Conservation (phyloP, 2,329 filamentous ascomycete species). For the Aspergillus clavatus region DNA sequence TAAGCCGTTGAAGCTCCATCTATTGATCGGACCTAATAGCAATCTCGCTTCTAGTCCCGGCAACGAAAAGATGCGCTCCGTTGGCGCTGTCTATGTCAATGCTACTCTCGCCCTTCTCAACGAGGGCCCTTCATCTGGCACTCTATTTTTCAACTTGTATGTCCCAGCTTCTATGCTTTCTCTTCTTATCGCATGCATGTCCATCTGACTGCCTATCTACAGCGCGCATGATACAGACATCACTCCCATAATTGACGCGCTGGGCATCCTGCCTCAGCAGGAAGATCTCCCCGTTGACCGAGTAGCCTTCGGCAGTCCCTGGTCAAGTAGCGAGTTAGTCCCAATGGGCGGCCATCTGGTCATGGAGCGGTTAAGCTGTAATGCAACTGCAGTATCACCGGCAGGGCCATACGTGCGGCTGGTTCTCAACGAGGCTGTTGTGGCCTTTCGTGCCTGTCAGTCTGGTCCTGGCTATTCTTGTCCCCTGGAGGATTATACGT, state of each 20-base stretch:
- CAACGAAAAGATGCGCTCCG: slow-evolving; percentile 16
- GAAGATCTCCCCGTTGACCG: slow-evolving; percentile 16
- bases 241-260: slow-evolving; percentile 17
- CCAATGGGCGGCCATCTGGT: slow-evolving; percentile 20
- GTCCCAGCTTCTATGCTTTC: not conserved
- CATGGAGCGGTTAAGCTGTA: slow-evolving; percentile 20
- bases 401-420: slow-evolving; percentile 17
- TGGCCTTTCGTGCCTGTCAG: slow-evolving; percentile 14
- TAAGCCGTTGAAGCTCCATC: not conserved
- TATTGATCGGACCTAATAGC: not conserved
- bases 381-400: slow-evolving; percentile 9
- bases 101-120: slow-evolving; percentile 17
- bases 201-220: not conserved
- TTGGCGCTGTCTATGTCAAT: slow-evolving; percentile 20
- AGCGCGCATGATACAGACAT: slow-evolving; percentile 17
- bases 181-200: too few relatives aligned
- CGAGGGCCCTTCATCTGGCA: slow-evolving; percentile 12
- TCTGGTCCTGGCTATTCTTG: slow-evolving; percentile 18
- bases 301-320: slow-evolving; percentile 15
- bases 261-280: slow-evolving; percentile 15
- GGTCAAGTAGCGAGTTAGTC: slow-evolving; percentile 16
- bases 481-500: slow-evolving; percentile 11
- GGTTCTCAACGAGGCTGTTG: slow-evolving; percentile 21
- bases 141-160: slow-evolving; percentile 16
- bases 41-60: slow-evolving; percentile 9